Conservation (phyloP, 768 basidiomycete genomes). For the Tephrocybe sp. region DNA sequence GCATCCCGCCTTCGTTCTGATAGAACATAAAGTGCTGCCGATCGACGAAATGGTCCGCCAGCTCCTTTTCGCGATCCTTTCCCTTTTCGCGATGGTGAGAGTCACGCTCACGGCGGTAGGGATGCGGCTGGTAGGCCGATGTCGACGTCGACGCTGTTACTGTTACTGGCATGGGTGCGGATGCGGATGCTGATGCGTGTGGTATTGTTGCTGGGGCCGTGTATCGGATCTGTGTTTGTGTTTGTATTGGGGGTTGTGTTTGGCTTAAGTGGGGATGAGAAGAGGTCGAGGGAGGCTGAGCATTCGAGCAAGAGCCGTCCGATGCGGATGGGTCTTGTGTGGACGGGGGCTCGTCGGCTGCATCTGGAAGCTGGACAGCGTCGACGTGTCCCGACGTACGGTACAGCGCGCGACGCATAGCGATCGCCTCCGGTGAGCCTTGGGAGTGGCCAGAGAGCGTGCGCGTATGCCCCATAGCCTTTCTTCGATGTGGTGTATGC, state of each 20-base stretch:
- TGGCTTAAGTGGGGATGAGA: not conserved
- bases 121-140: not conserved
- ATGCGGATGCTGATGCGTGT: not conserved
- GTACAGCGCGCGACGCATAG: constrained; percentile 78
- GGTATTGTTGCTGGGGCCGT: no score
- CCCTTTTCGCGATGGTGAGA: constrained; percentile 47
- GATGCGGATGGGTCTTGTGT: not conserved
- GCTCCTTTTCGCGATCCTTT: constrained; percentile 36
- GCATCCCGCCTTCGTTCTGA: constrained; percentile 92
- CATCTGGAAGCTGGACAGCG: constrained; percentile 19
- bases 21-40: constrained; percentile 86
- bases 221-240: not conserved
- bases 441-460: constrained; percentile 37
- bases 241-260: no score
- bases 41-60: constrained; percentile 46
- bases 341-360: constrained; percentile 13
- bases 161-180: not conserved
- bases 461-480: constrained; percentile 28
- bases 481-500: constrained; percentile 48
- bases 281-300: not conserved
- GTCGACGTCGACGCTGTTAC: not conserved
- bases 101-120: constrained; percentile 3
- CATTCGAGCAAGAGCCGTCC: not conserved
- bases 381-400: constrained; percentile 73
- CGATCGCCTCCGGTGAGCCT: constrained; percentile 73